Conservation (phyloP, 805 yeast species). For the Maudiozyma pseudohumilis region DNA sequence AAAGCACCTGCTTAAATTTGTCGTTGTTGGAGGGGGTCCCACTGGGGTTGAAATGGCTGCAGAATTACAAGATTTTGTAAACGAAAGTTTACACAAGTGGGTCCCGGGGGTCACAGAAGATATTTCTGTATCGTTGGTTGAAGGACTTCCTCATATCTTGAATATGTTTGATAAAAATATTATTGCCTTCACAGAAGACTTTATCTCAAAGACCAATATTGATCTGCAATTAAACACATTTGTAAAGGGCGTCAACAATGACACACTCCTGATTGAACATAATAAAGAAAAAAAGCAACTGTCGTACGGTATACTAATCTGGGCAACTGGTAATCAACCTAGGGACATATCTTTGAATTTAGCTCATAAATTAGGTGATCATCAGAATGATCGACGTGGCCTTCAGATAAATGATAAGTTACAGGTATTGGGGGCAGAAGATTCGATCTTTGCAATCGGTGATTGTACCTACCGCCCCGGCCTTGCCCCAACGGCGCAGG, state of each 20-base stretch:
- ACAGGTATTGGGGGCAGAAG: slow-evolving; percentile 71
- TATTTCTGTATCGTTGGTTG: slow-evolving; percentile 74
- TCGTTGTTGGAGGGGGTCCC: slow-evolving; percentile 98
- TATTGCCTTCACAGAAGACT: slow-evolving; percentile 70
- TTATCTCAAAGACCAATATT: slow-evolving; percentile 59
- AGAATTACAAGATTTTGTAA: slow-evolving; percentile 87
- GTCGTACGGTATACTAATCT: slow-evolving; percentile 87
- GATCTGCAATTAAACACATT: slow-evolving; percentile 73
- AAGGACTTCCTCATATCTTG: slow-evolving; percentile 84
- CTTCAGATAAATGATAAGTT: slow-evolving; percentile 74
- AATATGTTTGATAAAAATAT: slow-evolving; percentile 61
- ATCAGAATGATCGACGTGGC: slow-evolving; percentile 75
- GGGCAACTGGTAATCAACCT: slow-evolving; percentile 97
- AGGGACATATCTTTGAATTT: slow-evolving; percentile 63
- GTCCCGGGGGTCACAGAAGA: slow-evolving; percentile 78
- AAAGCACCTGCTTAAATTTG: slow-evolving; percentile 72
- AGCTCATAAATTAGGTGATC: slow-evolving; percentile 50
- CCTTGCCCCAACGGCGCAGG: slow-evolving; percentile 95
- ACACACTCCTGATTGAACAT: slow-evolving; percentile 60
- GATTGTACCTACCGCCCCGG: slow-evolving; percentile 86
- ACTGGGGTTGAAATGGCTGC: slow-evolving; percentile 98
- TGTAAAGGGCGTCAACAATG: slow-evolving; percentile 76
- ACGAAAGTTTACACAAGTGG: slow-evolving; percentile 82
- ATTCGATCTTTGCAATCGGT: slow-evolving; percentile 76
- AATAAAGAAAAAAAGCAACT: slow-evolving; percentile 59